Evolutionary conservation across 805 yeast genomes (phyloP), one percentile per base, ranked within the genome.

Genomic region (Yamadazyma insecticola): DNA sequence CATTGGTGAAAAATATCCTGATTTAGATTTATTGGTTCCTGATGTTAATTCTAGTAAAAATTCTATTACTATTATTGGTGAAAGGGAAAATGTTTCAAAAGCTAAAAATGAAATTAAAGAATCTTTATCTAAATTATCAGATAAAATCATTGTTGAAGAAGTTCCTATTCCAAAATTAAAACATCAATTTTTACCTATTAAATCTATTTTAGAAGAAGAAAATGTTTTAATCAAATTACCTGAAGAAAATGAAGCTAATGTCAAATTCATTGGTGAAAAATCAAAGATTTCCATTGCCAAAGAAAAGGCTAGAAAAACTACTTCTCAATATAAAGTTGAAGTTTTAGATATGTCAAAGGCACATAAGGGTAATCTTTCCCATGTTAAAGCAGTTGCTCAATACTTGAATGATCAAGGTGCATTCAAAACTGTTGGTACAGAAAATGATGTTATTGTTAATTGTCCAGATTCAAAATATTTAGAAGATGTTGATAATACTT

Each of bases 271-370:
- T 35, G 95, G 92, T 45, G 78, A 77, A 32, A 53, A 54, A 34
- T 49, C 54, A 10, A 68, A 74, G 33, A 71, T 89, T 30, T 47
- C 67, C 9, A 60, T 63, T 12, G 97, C 97, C 13, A 65, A 81
- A 39, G 66, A 65, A 17, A 62, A 59, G 37, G 85, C 90, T 11
- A 73, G 78, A 54, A 53, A 67, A 29, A 65, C 76, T 24, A 74
- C 92, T 20, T 64, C 77, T 28, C 68, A 74, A 33, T 76, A 70
- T 51, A 63, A 70, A 35, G 74, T 80, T 24, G 87, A 79, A 42
- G 60, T 76, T 21, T 68, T 92, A 50, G 95, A 88, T 48, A 79
- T 92, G 55, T 78, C 94, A 8, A 81, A 75, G 57, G 95, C 97
- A 18, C 97, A 92, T 55, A 84, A 87, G 48, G 85, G 83, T 42